Base-by-base conservation (phyloP, 805 yeast species). In the Kodamaea sagamina region DNA sequence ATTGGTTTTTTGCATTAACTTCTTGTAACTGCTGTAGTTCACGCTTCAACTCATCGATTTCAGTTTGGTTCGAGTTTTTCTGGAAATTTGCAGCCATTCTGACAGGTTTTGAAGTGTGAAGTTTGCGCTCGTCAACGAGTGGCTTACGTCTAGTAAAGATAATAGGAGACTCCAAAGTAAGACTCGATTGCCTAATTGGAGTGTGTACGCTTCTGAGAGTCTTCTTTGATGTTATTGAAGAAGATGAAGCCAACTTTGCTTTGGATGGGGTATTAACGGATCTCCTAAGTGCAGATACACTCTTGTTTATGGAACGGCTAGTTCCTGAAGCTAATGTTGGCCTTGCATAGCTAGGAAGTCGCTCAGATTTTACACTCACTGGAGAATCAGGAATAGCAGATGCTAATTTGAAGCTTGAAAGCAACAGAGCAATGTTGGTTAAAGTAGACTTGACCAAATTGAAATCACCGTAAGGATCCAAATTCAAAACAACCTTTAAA, bases 281-380 rank as follows among this genome's bases (percentile, higher is more conserved):
- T 12, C 40, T 25, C 26, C 40, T 37, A n/a, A 29, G 34, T n/a
- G n/a, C n/a, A n/a, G n/a, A n/a, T n/a, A n/a, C n/a, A n/a, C n/a
- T n/a, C n/a, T n/a, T n/a, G n/a, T n/a, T n/a, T n/a, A n/a, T 13
- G 34, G 17, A 13, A 10, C 34, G 19, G 11, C 15, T 17, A 13
- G 17, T 13, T 13, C 34, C 34, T 3, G 68, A 67, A 3, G 65
- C 46, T 4, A 48, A 44, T 0, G 71, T 66, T 4, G 72, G 68
- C 40, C 55, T 55, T 7, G 71, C 67, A 38, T 67, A 67, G 29
- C 40, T 35, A n/a, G 46, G 50, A n/a, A 26, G 34, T 6, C 24
- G 24, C 11, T 21, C 9, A 6, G 34, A 29, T 10, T 22, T 43
- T 8, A 12, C 34, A 18, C 19, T 12, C 7, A 39, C 29, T 16